phyloP scores from a whole-genome alignment of 805 yeast species.

The Wickerhamomyces queroliae region DNA sequence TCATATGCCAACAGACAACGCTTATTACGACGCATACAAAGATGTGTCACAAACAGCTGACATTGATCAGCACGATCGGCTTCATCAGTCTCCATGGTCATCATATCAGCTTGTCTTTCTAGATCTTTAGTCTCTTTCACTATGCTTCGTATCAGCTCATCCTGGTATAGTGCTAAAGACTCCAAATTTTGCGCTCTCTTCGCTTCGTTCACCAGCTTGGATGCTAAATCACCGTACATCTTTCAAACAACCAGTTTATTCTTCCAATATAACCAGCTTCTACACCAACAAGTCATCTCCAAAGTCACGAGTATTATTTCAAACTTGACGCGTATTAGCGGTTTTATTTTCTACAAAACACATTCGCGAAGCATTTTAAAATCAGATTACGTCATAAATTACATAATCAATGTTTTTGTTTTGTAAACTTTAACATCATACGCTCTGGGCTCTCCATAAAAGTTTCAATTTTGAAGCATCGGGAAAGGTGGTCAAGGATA shows the following conservation, averaged over 20 bases:
- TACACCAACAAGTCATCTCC: no score
- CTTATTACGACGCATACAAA: constrained; percentile 83
- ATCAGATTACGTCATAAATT: no score
- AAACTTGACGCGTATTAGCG: background rate
- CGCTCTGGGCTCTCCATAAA: no score
- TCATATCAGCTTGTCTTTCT: constrained; percentile 47
- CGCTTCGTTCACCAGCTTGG: constrained; percentile 80
- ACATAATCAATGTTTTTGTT: no score
- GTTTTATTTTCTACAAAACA: background rate
- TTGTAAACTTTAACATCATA: no score
- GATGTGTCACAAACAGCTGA: constrained; percentile 49
- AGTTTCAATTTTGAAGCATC: no score
- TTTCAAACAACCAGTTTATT: background rate
- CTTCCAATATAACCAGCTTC: no score
- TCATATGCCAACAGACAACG: constrained; percentile 86
- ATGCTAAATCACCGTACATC: constrained; percentile 89
- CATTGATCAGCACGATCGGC: constrained; percentile 49
- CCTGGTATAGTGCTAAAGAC: constrained; percentile 62
- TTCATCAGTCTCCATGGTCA: constrained; percentile 26
- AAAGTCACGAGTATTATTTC: no score
- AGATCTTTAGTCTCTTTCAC: constrained; percentile 66
- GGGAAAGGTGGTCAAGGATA: no score
- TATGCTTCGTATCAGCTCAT: constrained; percentile 63
- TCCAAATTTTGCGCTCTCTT: constrained; percentile 67
- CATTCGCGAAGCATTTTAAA: no score